Evolutionary conservation across 257 asterid genomes (phyloP).

Genomic region (Przewalskia tangutica): DNA sequence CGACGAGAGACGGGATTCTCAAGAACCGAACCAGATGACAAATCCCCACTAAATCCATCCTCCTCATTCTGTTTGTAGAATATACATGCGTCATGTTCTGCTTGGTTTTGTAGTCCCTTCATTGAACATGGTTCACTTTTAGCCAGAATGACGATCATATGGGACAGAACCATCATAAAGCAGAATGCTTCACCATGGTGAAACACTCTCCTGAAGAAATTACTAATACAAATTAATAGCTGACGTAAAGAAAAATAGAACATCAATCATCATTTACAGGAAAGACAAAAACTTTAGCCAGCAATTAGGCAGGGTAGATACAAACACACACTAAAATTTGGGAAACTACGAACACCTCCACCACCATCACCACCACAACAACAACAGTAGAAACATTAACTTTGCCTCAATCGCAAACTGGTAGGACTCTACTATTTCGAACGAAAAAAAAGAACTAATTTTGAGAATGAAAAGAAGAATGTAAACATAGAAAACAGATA

Average conservation of each 20-base stretch:
- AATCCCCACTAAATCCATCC: conserved; percentile 20
- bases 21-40: conserved; percentile 16
- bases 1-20: conserved; percentile 14
- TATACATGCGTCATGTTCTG: conserved; percentile 30
- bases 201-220: conserved; percentile 17
- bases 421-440: not conserved
- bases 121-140: conserved; percentile 21
- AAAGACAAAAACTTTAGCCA: not conserved
- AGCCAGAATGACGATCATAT: conserved; percentile 9
- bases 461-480: not conserved
- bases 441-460: not conserved
- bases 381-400: not conserved
- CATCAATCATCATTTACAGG: not conserved
- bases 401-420: not conserved
- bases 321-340: not conserved
- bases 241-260: not conserved
- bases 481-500: not conserved
- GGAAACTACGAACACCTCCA: not conserved
- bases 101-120: conserved; percentile 20
- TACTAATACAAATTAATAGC: conserved; percentile 2
- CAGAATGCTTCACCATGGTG: conserved; percentile 11
- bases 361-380: not conserved
- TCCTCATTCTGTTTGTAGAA: conserved; percentile 13
- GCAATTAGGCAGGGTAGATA: not conserved
- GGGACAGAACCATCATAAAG: conserved; percentile 16